Evolutionary conservation across 352 stramenopile genomes (phyloP).

Genomic region (Aphanomyces astaci): DNA sequence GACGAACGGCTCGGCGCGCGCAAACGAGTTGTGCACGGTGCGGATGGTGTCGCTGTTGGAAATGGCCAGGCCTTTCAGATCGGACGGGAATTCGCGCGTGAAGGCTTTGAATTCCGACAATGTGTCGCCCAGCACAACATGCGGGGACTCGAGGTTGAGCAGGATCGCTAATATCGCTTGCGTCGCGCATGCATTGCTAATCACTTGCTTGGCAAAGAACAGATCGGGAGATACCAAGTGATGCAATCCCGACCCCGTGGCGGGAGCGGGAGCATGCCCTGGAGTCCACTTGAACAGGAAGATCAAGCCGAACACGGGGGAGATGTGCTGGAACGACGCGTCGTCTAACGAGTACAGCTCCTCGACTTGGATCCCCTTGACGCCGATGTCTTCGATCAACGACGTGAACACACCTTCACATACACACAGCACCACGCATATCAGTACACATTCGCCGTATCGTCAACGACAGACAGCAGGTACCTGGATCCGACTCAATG

Average conservation of each 20-base stretch:
- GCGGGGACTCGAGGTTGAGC: conserved; percentile 68
- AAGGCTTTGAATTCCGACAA: conserved; percentile 76
- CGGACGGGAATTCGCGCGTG: conserved; percentile 60
- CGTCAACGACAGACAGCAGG: not conserved
- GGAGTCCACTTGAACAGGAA: conserved; percentile 95
- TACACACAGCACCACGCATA: not conserved
- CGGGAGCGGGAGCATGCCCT: conserved; percentile 35
- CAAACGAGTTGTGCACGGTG: conserved; percentile 76
- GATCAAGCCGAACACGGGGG: conserved; percentile 88
- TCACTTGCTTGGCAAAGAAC: conserved; percentile 96
- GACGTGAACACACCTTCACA: conserved; percentile 80
- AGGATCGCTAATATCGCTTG: conserved; percentile 95
- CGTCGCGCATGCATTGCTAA: conserved; percentile 94
- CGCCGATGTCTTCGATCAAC: conserved; percentile 91
- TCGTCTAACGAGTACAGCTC: conserved; percentile 93
- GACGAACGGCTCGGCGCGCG: conserved; percentile 70
- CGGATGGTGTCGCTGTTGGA: conserved; percentile 84
- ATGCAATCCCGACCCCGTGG: conserved; percentile 22
- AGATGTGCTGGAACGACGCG: conserved; percentile 56
- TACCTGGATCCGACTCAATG: conserved; percentile 71
- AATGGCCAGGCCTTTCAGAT: conserved; percentile 79
- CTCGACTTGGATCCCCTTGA: conserved; percentile 88
- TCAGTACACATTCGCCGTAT: not conserved
- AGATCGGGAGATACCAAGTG: conserved; percentile 36
- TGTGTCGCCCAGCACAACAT: conserved; percentile 57